Evolutionary conservation across 1,139 yeast species (phyloP), one percentile per base, ranked within the genome.

Genomic region (Protomyces macrosporus): DNA sequence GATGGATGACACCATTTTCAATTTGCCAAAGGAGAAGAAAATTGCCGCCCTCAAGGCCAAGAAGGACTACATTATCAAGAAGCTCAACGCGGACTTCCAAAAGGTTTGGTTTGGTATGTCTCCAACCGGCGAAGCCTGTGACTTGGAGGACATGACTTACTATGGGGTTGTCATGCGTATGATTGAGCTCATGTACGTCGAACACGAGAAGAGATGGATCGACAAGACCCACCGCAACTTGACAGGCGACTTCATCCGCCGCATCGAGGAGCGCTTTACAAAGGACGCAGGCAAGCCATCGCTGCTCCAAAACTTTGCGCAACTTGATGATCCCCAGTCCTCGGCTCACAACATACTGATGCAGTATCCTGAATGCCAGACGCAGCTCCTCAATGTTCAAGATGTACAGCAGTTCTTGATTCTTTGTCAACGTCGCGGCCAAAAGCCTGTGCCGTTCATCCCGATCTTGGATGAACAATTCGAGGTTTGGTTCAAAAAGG

Each of bases 401-500:
- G 99, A 93, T 79, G 85, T 88, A 77, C 98, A 93, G 76, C 88
- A 80, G 82, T 95, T 93, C 82, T 82, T 95, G 77, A 84, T 84
- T 75, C 82, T 88, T 72, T 89, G 96, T 75, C 82, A 85, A 69
- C 85, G 86, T 75, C 96, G 96, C 71, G 75, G 79, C 67, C 98
- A 91, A 79, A 93, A 93, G 79, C 99, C 99, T 53, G 97, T 90
- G 74, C 98, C 98, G 68, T 93, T 93, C 73, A 91, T 93, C 71
- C 99, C 99, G 59, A 88, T 90, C 36, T 82, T 93, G 76, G 96
- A 95, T 74, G 96, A 89, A 70, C 87, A 90, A 79, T 90, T 93
- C 73, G 97, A 93, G 77, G 87, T 86, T 74, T 93, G 88, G 83
- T 95, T 93, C 84, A 93, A 93, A 85, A 93, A 93, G 81, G 99